Conservation (phyloP, 805 yeast genomes). For the Lipomyces chichibuensis region DNA sequence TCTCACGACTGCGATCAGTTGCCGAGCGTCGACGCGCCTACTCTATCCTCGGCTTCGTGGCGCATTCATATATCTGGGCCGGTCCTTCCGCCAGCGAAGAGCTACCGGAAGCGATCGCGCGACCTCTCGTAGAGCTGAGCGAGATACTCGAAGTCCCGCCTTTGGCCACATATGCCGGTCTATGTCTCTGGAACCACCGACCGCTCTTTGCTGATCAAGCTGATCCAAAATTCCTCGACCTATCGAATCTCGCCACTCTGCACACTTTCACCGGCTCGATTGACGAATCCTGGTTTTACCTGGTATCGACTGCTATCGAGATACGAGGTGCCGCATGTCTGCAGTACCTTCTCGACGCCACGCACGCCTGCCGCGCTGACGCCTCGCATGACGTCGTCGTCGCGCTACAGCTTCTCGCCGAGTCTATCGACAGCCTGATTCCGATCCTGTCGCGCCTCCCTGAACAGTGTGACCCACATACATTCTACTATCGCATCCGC, state of each 20-base stretch:
- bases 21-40: slow-evolving; percentile 77
- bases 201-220: slow-evolving; percentile 38
- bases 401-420: slow-evolving; percentile 68
- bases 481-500: slow-evolving; percentile 80
- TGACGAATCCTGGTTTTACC: slow-evolving; percentile 93
- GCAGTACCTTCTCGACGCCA: slow-evolving; percentile 66
- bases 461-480: slow-evolving; percentile 93
- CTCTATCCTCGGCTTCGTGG: slow-evolving; percentile 72
- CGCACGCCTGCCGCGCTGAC: slow-evolving; percentile 56
- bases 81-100: slow-evolving; percentile 57
- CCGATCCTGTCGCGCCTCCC: slow-evolving; percentile 78
- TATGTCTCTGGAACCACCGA: slow-evolving; percentile 80
- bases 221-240: slow-evolving; percentile 57
- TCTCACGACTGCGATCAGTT: slow-evolving; percentile 50
- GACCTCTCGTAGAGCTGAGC: slow-evolving; percentile 66
- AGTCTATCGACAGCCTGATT: slow-evolving; percentile 72
- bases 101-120: slow-evolving; percentile 69
- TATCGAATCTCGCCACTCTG: slow-evolving; percentile 74
- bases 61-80: slow-evolving; percentile 92
- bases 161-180: slow-evolving; percentile 81
- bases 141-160: slow-evolving; percentile 76
- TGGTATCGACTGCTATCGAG: slow-evolving; percentile 86
- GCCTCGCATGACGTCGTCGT: slow-evolving; percentile 50
- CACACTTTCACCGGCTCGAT: slow-evolving; percentile 86
- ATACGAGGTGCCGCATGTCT: slow-evolving; percentile 75